Conservation (phyloP, 1,139 yeast genomes). For the Pneumocystis carinii region DNA sequence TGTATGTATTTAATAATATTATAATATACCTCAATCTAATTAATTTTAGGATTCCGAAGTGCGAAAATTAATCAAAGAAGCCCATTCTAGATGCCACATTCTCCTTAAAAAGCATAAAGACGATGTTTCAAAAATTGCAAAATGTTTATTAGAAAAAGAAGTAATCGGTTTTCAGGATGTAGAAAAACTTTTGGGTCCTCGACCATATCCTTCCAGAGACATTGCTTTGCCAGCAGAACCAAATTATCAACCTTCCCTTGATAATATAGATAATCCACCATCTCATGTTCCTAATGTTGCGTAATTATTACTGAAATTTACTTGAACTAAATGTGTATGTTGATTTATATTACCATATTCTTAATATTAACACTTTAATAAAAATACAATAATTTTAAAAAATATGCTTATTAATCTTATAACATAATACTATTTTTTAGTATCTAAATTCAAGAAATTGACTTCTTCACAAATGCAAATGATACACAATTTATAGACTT, state of each 20-base stretch:
- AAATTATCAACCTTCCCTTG: neutral
- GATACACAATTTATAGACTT: too few relatives aligned
- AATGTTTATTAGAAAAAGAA: conserved; percentile 67
- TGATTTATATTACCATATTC: neutral
- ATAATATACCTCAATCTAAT: neutral
- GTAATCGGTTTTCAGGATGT: conserved; percentile 82
- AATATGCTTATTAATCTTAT: neutral
- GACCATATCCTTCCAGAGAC: conserved; percentile 33
- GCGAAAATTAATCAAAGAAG: conserved; percentile 61
- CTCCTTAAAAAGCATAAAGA: conserved; percentile 54
- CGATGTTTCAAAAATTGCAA: conserved; percentile 74
- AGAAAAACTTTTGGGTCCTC: conserved; percentile 69
- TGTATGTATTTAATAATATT: conserved; percentile 1
- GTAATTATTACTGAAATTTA: neutral
- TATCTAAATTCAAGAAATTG: neutral
- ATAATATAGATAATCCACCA: neutral
- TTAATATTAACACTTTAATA: neutral
- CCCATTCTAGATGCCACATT: conserved; percentile 53
- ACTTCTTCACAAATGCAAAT: too few relatives aligned
- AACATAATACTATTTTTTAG: neutral
- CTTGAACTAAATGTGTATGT: neutral
- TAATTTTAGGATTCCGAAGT: conserved; percentile 50
- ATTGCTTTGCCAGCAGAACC: neutral
- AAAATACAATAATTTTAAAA: neutral
- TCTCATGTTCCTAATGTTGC: neutral